phyloP scores from a whole-genome alignment of 345 rosid species.

The Aquilaria yunnanensis region DNA sequence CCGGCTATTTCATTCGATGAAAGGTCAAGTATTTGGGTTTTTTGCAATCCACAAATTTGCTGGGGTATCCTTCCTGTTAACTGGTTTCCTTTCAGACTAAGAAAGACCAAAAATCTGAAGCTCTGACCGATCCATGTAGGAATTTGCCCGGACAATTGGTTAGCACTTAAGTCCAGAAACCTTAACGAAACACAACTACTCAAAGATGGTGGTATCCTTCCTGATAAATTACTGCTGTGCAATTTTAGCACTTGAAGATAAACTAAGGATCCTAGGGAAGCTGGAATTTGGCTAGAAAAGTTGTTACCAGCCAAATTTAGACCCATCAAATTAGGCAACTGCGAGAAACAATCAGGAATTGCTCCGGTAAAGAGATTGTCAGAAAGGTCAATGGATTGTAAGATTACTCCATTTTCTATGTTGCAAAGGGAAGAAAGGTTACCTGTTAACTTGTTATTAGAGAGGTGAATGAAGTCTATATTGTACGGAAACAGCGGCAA shows the following conservation, averaged over 20 bases:
- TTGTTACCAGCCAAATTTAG: too few relatives aligned
- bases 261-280: too few relatives aligned
- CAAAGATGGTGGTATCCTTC: not conserved
- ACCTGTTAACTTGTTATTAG: too few relatives aligned
- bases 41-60: not conserved
- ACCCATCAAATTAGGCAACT: too few relatives aligned
- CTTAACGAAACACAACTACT: not conserved
- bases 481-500: not conserved
- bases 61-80: not conserved
- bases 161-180: not conserved
- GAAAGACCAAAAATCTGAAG: not conserved
- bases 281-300: too few relatives aligned
- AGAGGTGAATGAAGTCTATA: not conserved
- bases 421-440: too few relatives aligned
- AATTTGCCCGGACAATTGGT: not conserved
- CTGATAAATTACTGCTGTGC: not conserved
- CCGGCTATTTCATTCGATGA: constrained; percentile 1
- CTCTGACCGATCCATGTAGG: constrained; percentile 8
- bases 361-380: too few relatives aligned
- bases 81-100: not conserved
- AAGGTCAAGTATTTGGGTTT: constrained; percentile 1
- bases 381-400: too few relatives aligned
- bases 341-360: too few relatives aligned
- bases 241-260: not conserved
- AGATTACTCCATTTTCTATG: too few relatives aligned